These are phyloP conservation scores for Eucalyptus tenuipes DNA, from an alignment of 345 rosid genomes.

Conservation along the genomic window DNA sequence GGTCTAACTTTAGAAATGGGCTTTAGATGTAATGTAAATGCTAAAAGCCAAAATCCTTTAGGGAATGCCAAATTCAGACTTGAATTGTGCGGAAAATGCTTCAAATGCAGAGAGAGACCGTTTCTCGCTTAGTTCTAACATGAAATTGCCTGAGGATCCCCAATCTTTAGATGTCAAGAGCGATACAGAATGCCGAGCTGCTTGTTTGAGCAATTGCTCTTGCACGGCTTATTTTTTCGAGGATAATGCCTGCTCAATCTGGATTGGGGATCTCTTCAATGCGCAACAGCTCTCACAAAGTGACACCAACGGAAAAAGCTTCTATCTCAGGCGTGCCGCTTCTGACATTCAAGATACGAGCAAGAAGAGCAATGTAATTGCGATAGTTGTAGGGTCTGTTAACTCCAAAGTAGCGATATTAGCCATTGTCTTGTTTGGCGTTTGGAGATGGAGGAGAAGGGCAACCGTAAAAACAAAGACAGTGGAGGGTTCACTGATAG, in stretches of 20 bases:
- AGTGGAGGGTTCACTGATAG: constrained; percentile 61
- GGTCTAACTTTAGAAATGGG: too few relatives aligned
- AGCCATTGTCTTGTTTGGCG: constrained; percentile 6
- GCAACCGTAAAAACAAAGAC: background rate
- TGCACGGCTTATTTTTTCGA: constrained; percentile 57
- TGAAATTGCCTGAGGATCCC: constrained; percentile 12
- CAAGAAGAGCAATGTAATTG: constrained; percentile 7
- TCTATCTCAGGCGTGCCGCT: constrained; percentile 47
- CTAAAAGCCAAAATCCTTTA: too few relatives aligned
- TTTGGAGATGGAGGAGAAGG: constrained; percentile 14
- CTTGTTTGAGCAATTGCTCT: constrained; percentile 40
- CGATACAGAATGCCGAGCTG: too few relatives aligned
- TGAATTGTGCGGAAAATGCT: too few relatives aligned
- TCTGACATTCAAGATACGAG: constrained; percentile 35
- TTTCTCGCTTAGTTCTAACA: constrained; percentile 5
- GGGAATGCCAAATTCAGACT: too few relatives aligned
- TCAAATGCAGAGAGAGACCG: too few relatives aligned
- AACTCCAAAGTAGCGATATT: constrained; percentile 20
- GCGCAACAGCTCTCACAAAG: constrained; percentile 18
- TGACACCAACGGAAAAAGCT: constrained; percentile 14
- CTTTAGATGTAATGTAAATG: too few relatives aligned
- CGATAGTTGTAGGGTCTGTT: background rate
- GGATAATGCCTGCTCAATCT: constrained; percentile 23
- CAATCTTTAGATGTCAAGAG: background rate
- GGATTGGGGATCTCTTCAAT: constrained; percentile 41